Conservation (phyloP, 257 asterid species). For the Rauvolfia tetraphylla region DNA sequence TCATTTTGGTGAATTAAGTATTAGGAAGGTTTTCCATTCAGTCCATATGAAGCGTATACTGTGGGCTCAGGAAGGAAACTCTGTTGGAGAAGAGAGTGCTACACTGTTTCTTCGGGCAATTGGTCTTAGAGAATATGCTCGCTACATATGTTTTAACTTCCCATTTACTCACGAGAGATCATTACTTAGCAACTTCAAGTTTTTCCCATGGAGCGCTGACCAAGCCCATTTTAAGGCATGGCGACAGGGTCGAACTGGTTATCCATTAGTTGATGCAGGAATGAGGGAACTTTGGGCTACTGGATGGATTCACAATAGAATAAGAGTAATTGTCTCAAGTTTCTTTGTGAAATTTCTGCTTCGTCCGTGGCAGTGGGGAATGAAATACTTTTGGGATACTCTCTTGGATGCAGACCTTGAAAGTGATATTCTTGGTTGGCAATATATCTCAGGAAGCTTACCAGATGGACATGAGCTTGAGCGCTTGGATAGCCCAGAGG, state of each 20-base stretch:
- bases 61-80: constrained; percentile 60
- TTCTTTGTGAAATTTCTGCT: constrained; percentile 81
- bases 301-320: constrained; percentile 89
- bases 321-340: constrained; percentile 76
- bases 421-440: constrained; percentile 92
- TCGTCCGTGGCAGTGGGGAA: constrained; percentile 98
- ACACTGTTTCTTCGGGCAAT: constrained; percentile 53
- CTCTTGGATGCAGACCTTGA: constrained; percentile 93
- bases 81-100: constrained; percentile 55
- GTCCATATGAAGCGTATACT: constrained; percentile 57
- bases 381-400: constrained; percentile 96
- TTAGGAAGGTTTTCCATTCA: constrained; percentile 56
- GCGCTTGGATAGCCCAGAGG: constrained; percentile 93
- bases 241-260: constrained; percentile 93
- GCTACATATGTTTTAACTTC: constrained; percentile 87
- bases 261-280: constrained; percentile 91
- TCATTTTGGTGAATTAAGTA: constrained; percentile 86
- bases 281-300: constrained; percentile 98
- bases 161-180: constrained; percentile 81
- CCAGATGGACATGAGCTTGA: constrained; percentile 93
- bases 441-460: constrained; percentile 82
- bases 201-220: constrained; percentile 79
- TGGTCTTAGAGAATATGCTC: constrained; percentile 84
- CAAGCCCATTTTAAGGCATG: constrained; percentile 71
- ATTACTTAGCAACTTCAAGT: constrained; percentile 48